A percentile compares a stretch with the other conserved stretches of the same genome.
These are phyloP conservation scores for Volvariella volvacea DNA, from an alignment of 1,284 basidiomycete genomes.

Conservation along the genomic window DNA sequence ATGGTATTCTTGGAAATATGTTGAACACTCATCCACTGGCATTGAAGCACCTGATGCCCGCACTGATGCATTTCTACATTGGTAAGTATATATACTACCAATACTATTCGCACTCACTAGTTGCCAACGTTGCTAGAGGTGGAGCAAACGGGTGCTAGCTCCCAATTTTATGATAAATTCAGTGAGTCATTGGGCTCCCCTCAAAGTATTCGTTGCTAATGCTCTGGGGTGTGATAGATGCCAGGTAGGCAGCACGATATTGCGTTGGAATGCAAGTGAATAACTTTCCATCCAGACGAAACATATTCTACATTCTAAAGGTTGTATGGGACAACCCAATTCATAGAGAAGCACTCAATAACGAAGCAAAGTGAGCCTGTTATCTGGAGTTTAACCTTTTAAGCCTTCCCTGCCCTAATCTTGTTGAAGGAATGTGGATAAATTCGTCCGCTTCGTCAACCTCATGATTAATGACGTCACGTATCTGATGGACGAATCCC, in stretches of 20 bases:
- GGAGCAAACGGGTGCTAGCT: constrained; percentile 94
- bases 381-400: neutral
- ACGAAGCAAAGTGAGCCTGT: constrained; percentile 62
- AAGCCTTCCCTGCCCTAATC: constrained; percentile 1
- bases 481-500: constrained; percentile 94
- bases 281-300: constrained; percentile 47
- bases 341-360: constrained; percentile 79
- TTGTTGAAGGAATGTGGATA: constrained; percentile 67
- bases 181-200: constrained; percentile 49
- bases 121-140: constrained; percentile 60
- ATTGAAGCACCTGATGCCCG: constrained; percentile 84
- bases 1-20: constrained; percentile 76
- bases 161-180: constrained; percentile 98
- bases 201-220: neutral
- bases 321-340: constrained; percentile 85
- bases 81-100: constrained; percentile 41
- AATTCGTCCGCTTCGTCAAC: constrained; percentile 94
- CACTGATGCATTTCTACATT: constrained; percentile 93
- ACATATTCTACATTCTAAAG: constrained; percentile 82
- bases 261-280: constrained; percentile 4
- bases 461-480: constrained; percentile 99
- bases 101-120: constrained; percentile 1
- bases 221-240: constrained; percentile 36
- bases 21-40: constrained; percentile 85
- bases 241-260: constrained; percentile 33